Conservation (phyloP, 441 rosid species). For the Gossypium schwendimanii region DNA sequence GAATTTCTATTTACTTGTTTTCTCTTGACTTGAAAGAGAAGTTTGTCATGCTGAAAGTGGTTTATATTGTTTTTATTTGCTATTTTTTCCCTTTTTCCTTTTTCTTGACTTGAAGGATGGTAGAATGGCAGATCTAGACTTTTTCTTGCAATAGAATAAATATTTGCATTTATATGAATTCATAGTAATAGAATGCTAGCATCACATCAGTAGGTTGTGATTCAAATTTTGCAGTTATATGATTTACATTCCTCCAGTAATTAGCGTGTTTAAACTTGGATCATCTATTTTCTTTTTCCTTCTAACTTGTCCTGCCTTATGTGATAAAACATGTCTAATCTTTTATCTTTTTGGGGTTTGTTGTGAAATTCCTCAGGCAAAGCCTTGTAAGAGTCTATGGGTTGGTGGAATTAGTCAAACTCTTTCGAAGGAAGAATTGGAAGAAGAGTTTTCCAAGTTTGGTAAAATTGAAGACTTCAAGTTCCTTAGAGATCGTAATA, state of each 20-base stretch:
- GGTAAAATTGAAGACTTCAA: constrained; percentile 76
- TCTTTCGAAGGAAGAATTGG: constrained; percentile 59
- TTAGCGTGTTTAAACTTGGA: background rate
- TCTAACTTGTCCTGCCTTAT: background rate
- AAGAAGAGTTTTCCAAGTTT: constrained; percentile 66
- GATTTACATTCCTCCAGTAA: background rate
- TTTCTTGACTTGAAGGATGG: background rate
- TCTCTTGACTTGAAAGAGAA: background rate
- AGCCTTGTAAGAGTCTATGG: constrained; percentile 71
- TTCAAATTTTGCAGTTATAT: background rate
- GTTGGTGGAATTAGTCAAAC: constrained; percentile 78
- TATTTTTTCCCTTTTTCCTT: background rate
- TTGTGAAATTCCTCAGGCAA: constrained; percentile 46
- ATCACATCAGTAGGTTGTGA: background rate
- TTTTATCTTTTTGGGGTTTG: background rate
- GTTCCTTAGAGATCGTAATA: constrained; percentile 66
- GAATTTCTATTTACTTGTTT: background rate
- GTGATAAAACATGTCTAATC: background rate
- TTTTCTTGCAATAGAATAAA: background rate
- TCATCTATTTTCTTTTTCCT: background rate
- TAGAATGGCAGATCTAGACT: background rate
- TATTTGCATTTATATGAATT: constrained; percentile 1
- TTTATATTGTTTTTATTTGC: background rate
- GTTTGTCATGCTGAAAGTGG: background rate
- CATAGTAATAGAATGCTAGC: background rate